phyloP scores from a whole-genome alignment of 306 rosid genomes.

The Ormosia semicastrata region DNA sequence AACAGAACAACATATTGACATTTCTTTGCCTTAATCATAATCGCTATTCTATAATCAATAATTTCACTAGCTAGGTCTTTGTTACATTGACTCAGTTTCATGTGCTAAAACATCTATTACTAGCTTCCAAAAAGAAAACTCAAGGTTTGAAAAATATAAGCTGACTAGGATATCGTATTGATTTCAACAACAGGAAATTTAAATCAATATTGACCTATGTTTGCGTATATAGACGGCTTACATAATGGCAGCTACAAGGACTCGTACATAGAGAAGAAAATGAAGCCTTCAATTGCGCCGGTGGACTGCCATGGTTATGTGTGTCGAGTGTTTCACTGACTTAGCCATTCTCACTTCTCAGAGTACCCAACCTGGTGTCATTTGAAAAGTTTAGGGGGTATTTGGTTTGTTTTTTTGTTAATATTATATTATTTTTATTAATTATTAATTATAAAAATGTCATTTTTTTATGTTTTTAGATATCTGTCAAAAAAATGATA shows the following conservation, averaged over 20 bases:
- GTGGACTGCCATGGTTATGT: background rate
- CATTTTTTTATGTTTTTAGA: too few relatives aligned
- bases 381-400: background rate
- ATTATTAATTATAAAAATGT: too few relatives aligned
- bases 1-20: background rate
- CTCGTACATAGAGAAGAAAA: background rate
- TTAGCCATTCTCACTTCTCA: background rate
- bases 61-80: background rate
- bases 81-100: background rate
- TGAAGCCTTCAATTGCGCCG: conserved; percentile 23
- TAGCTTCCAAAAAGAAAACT: background rate
- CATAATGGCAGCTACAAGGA: background rate
- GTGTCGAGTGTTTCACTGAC: background rate
- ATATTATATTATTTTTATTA: too few relatives aligned
- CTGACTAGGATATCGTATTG: background rate
- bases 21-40: background rate
- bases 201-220: background rate
- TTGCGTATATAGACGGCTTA: background rate
- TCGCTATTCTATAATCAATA: background rate
- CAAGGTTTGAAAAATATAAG: background rate
- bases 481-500: too few relatives aligned
- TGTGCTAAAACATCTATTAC: background rate
- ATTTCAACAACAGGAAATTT: background rate
- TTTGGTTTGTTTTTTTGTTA: too few relatives aligned
- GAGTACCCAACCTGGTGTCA: background rate